Base-by-base conservation (phyloP, 345 rosid species). In the Laguncularia racemosa region DNA sequence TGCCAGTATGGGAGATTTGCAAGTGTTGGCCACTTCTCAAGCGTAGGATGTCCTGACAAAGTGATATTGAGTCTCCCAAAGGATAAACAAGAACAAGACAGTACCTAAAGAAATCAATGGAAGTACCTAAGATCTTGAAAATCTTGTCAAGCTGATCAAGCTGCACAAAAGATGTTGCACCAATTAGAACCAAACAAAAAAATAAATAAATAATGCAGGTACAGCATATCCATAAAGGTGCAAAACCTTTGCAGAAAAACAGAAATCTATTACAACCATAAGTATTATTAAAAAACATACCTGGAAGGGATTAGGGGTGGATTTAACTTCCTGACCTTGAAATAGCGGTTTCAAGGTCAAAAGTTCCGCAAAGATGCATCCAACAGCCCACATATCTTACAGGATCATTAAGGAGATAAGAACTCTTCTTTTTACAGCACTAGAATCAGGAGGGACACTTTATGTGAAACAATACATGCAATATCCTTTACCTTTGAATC, bases 121-220 rank as follows among this genome's bases (percentile, higher is more conserved):
- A 44, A 20, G 54, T 67, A 67, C 71, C 99, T 64, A 95, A 63
- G 67, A 95, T 88, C 83, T 85, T 90, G 76, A 95, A 95, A 57
- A 95, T 90, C 92, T 90, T 95, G 81, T 95, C 99, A 16, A 95
- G 96, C 62, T 93, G 99, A 73, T 93, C 97, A 47, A 82, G 58
- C 73, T 93, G 65, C 66, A 67, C 13, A 44, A 50, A 28, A 19
- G 15, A 43, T 26, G 7, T n/a, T 53, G 3, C 7, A 26, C 5
- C 15, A 23, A 6, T 21, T 16, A 26, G 13, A 53, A 53, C 40
- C 40, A 33, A 33, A 33, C 40, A 33, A 6, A 9, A 33, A 33
- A 33, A 10, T 33, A 33, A 6, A 9, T 4, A 33, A 33, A 10
- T 33, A 33, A 33, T 9, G 1, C 40, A 33, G 40, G 40, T 33